A percentile compares a stretch with the other conserved stretches of the same genome.
Conservation (phyloP, 1,139 yeast species). For the Meyerozyma sp. region DNA sequence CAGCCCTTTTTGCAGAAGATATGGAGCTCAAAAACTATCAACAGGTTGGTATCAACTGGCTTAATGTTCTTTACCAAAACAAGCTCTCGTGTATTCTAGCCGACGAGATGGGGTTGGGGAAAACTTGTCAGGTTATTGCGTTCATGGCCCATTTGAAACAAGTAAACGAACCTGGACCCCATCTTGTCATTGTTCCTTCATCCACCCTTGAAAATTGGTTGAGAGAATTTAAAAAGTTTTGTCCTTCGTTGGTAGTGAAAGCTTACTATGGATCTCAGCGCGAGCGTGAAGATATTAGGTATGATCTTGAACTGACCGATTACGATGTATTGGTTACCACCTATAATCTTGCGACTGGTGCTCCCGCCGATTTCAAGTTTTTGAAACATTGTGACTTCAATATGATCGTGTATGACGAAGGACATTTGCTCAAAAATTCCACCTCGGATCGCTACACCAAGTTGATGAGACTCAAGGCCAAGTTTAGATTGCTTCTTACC, state of each 20-base stretch:
- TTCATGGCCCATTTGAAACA: conserved; percentile 74
- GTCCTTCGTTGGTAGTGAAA: conserved; percentile 76
- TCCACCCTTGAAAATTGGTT: conserved; percentile 97
- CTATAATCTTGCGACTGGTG: conserved; percentile 85
- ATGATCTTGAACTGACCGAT: conserved; percentile 54
- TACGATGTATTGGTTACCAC: conserved; percentile 94
- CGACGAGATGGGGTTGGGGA: conserved; percentile 97
- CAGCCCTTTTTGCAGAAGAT: conserved; percentile 56
- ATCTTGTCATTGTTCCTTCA: conserved; percentile 86
- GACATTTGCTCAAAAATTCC: conserved; percentile 92
- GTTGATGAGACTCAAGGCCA: conserved; percentile 75
- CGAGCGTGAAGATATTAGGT: conserved; percentile 82
- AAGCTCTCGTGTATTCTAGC: conserved; percentile 88
- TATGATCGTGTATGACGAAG: conserved; percentile 92
- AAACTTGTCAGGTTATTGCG: conserved; percentile 94
- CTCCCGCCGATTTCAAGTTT: conserved; percentile 75
- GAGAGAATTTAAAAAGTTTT: conserved; percentile 85
- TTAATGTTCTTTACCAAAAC: conserved; percentile 69
- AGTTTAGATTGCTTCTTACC: conserved; percentile 78
- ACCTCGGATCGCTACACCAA: conserved; percentile 80
- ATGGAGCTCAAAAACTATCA: conserved; percentile 80
- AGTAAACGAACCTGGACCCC: conserved; percentile 60
- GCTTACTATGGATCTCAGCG: conserved; percentile 88
- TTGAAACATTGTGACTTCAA: conserved; percentile 71
- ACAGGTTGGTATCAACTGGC: conserved; percentile 95